Base-by-base conservation (phyloP, 768 basidiomycete genomes). In the Tricholoma matsutake region DNA sequence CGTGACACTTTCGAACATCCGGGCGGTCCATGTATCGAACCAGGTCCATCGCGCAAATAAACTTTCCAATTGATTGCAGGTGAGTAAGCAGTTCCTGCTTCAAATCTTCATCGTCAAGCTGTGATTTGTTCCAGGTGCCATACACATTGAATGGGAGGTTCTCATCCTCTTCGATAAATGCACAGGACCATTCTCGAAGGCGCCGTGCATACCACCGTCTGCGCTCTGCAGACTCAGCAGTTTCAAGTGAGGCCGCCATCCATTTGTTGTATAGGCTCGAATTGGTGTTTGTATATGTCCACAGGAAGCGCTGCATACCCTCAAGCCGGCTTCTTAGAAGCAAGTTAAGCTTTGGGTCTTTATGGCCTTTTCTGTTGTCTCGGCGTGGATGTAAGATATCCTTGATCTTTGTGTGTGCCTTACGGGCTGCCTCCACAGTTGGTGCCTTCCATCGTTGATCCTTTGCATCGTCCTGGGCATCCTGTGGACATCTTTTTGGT, bases 11-110 rank as follows among this genome's bases (percentile, higher is more conserved):
- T 47, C 45, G 11, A 18, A 62, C 57, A 37, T 66, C 57, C 2
- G 43, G 45, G 18, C 39, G 4, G 25, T 47, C 57, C 61, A 66
- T 18, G 43, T 57, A 64, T 13, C 20, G 32, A 14, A 64, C 61
- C 39, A 64, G 49, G 18, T 59, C 63, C 55, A 63, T 63, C 11
- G 57, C 57, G 20, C 49, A 58, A 56, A 58, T 39, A 53, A 45
- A 62, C 47, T 62, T 62, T 8, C 54, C 57, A 7, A 63, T 4
- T 11, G 31, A 31, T 32, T 54, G 53, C 29, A 54, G 28, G 53
- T 54, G 53, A 31, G 28, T 32, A 54, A 34, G 53, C 28, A 54
- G 11, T 32, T 54, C 31, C 31, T 54, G 53, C 31, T 54, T 25
- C 52, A 53, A 29, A 53, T 53, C 52, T 29, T 53, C 52, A 29